Base-by-base conservation (phyloP, 106 monocot species). In the Gastrodia elata region DNA sequence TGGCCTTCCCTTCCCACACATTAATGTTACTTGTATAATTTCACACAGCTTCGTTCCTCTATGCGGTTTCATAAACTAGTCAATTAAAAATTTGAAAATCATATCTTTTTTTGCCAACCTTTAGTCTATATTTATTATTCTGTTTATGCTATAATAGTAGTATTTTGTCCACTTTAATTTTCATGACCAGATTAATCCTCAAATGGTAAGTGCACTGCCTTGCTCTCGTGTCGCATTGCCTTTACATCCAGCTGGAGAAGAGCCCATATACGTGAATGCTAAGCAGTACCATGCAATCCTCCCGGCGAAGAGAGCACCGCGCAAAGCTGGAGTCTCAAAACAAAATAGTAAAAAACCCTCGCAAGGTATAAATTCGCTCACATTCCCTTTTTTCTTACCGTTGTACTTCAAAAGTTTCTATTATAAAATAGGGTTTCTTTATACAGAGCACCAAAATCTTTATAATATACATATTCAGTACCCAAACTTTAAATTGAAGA, bases 241-340 rank as follows among this genome's bases (percentile, higher is more conserved):
- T 39, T 77, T 80, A 39, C 81, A 85, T 33, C 73, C 78, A 25
- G 73, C 83, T 44, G 80, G 75, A 34, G 91, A 89, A 46, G 87
- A 84, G 71, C 93, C 93, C n/a, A 87, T 93, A 42, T 93, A 85
- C 82, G 93, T 90, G 13, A 93, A 93, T 58, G 89, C 87, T 5
- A 93, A 93, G 73, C 93, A 93, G 59, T 93, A 90, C 57, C 79
- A 80, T 74, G 87, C 85, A 22, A 93, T 93, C 36, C 85, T 93
- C n/a, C 13, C 72, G 90, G 39, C 83, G 93, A 38, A 85, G 93
- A 74, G 81, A 93, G 74, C 77, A 83, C 7, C 90, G 93, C 43
- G 93, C 93, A 64, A 93, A 93, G 64, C 74, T 79, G 38, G 93
- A 93, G 84, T 84, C 84, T 76, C 78, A 85, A 77, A 87, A 86